phyloP scores from a whole-genome alignment of 2,329 filamentous ascomycete genomes.

The Zasmidium angulare region DNA sequence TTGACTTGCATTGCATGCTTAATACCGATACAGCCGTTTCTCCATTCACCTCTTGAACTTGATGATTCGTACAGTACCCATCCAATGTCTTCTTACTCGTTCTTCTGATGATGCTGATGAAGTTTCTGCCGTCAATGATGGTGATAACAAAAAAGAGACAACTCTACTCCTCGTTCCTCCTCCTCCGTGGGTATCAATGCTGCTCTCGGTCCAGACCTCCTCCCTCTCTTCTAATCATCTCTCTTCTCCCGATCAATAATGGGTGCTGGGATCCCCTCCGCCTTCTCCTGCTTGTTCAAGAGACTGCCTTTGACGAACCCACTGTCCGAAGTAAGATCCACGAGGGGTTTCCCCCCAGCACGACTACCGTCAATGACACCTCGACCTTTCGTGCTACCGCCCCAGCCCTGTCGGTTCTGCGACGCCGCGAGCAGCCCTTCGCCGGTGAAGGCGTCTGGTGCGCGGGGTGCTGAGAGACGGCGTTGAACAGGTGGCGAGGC shows the following conservation, averaged over 20 bases:
- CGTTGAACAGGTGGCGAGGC: slow-evolving; percentile 1
- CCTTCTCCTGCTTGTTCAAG: slow-evolving; percentile 43
- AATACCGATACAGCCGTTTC: too few species aligned
- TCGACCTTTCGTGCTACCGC: slow-evolving; percentile 39
- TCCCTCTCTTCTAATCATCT: slow-evolving; percentile 9
- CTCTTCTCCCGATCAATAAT: slow-evolving; percentile 41
- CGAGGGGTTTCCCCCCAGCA: slow-evolving; percentile 44
- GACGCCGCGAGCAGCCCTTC: slow-evolving; percentile 41
- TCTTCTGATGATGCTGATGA: too few species aligned
- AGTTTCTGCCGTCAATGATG: neutral
- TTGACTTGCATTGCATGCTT: too few species aligned
- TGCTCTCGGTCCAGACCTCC: slow-evolving; percentile 3
- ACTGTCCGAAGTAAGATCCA: slow-evolving; percentile 43
- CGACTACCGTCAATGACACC: slow-evolving; percentile 48
- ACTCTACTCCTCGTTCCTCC: too few species aligned
- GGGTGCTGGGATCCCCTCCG: slow-evolving; percentile 28
- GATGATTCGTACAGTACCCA: too few species aligned
- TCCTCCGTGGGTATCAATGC: slow-evolving; percentile 12
- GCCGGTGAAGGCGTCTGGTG: slow-evolving; percentile 43
- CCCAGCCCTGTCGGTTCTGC: slow-evolving; percentile 41
- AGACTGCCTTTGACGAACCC: slow-evolving; percentile 50
- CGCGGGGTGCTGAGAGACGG: neutral
- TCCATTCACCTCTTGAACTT: too few species aligned
- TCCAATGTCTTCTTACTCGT: too few species aligned
- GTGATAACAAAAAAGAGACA: neutral